Conservation (phyloP, 2,329 filamentous ascomycete genomes). For the Claviceps sorghi region DNA sequence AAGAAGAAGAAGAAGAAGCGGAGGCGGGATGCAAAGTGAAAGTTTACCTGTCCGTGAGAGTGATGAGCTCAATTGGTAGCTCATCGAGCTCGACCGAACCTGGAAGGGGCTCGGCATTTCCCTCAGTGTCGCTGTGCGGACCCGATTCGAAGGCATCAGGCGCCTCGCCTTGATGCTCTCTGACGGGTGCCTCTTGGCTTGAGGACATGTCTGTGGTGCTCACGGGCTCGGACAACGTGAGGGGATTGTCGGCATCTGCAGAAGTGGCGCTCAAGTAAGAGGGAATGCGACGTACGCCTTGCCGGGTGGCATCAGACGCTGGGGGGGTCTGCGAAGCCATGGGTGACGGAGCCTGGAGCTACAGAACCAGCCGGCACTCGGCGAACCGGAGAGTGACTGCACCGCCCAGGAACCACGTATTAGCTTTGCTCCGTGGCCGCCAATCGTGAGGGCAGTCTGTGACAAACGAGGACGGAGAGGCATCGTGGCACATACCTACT, state of each 20-base stretch:
- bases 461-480: no score
- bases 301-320: conserved; percentile 17
- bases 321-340: conserved; percentile 21
- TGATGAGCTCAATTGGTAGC: conserved; percentile 84
- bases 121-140: conserved; percentile 27
- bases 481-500: no score
- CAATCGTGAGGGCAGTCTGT: background rate
- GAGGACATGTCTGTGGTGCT: conserved; percentile 30
- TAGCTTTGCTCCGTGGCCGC: background rate
- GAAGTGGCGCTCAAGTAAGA: conserved; percentile 15
- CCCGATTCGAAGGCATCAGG: conserved; percentile 37
- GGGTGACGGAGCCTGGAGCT: conserved; percentile 9
- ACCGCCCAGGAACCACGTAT: background rate
- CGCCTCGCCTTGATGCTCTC: conserved; percentile 16
- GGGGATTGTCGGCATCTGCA: conserved; percentile 17
- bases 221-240: conserved; percentile 27
- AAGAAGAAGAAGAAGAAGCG: no score
- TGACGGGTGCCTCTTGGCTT: conserved; percentile 10
- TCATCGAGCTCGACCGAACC: conserved; percentile 66
- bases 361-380: conserved; percentile 8
- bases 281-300: conserved; percentile 15
- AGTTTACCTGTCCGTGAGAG: conserved; percentile 67
- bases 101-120: conserved; percentile 31
- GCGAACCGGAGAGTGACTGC: conserved; percentile 6
- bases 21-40: background rate